Base-by-base conservation (phyloP, 2,329 filamentous ascomycete species). In the Aureobasidium subglaciale region DNA sequence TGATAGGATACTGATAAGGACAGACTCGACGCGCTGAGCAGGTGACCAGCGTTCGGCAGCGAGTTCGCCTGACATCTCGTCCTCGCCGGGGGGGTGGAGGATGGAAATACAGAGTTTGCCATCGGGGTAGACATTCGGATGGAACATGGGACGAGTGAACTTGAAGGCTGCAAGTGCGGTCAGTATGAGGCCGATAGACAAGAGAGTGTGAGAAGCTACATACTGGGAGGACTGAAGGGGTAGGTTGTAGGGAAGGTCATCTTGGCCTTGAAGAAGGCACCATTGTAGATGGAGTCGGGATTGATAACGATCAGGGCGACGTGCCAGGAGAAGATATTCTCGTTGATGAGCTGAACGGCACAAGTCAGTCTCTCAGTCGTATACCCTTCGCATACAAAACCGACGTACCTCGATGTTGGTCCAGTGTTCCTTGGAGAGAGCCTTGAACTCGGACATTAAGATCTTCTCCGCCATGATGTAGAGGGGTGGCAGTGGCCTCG, bases 31-130 rank as follows among this genome's bases (percentile, higher is more conserved):
- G 18, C 91, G 88, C 70, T 97, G 92, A 4, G 93, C 84, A 1
- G 93, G 91, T 5, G 89, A 90, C 92, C 92, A 99, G 57, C 92
- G 87, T 73, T 97, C 93, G 57, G 86, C 87, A 6, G 93, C 92
- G 35, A 81, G 74, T 72, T 97, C 92, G 59, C 93, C 93, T 0
- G 91, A 96, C 78, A 91, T 92, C 63, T 87, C 83, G 67, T 97
- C 92, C 59, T 96, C 90, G 62, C 93, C 93, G 0, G 93, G 90
- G 16, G 83, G 81, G 71, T 99, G 92, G 10, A 99, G 83, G 65
- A 99, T 99, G 42, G 91, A 96, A 69, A 99, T 97, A 76, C 93
- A 97, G 41, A 97, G 81, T 62, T 86, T 86, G 64, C 92, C 92
- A 69, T 96, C 88, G 5, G 83, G 74, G 74, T 97, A 97, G 66